Conservation (phyloP, 1,139 yeast species). For the Pichia sp. region DNA sequence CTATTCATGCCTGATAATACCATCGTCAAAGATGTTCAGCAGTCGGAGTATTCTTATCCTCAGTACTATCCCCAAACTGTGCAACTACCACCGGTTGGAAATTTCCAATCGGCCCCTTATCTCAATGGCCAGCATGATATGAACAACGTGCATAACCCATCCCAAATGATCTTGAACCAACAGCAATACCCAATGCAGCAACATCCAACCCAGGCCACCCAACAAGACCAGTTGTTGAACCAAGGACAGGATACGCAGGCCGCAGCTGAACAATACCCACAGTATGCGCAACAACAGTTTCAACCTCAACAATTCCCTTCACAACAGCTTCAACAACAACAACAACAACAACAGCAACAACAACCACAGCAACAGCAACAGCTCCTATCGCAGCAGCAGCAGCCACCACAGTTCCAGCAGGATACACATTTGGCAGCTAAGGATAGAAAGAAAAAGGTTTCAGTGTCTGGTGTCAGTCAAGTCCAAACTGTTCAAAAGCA, state of each 20-base stretch:
- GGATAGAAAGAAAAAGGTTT: conserved; percentile 13
- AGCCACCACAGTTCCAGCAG: conserved; percentile 13
- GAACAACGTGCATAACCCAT: conserved; percentile 11
- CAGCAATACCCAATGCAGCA: conserved; percentile 5
- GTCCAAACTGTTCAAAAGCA: conserved; percentile 19
- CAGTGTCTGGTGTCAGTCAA: conserved; percentile 15
- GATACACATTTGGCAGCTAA: conserved; percentile 1
- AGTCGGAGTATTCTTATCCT: conserved; percentile 21
- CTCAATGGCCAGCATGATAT: conserved; percentile 4
- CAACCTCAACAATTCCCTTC: conserved; percentile 9
- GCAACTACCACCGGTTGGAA: conserved; percentile 93
- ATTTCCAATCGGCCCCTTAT: conserved; percentile 75
- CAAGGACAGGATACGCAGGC: neutral
- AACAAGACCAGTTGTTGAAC: neutral
- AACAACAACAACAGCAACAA: conserved; percentile 9
- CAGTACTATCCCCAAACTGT: conserved; percentile 26
- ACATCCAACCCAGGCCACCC: neutral
- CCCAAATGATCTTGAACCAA: conserved; percentile 7
- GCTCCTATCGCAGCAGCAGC: conserved; percentile 21
- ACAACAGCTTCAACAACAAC: conserved; percentile 9
- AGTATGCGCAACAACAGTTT: neutral
- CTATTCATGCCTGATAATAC: conserved; percentile 92
- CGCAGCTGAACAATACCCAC: neutral
- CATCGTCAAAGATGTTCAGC: conserved; percentile 32
- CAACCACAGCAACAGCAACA: conserved; percentile 27